Base-by-base conservation (phyloP, 1,139 yeast species). In the Suhomyces anneliseae region DNA sequence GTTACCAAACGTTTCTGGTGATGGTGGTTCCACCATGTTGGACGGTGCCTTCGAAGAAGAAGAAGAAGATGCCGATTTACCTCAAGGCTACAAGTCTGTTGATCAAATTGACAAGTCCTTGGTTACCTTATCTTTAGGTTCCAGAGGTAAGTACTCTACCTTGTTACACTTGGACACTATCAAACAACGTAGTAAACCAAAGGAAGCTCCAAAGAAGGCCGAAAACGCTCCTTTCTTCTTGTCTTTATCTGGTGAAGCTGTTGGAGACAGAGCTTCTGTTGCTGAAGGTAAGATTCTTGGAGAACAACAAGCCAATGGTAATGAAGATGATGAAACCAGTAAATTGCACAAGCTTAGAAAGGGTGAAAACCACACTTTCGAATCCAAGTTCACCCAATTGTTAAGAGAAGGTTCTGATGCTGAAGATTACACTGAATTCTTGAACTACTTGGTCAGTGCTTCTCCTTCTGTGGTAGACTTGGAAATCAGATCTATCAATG, bases 151-250 rank as follows among this genome's bases (percentile, higher is more conserved):
- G 63, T 87, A 87, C 72, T 82, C 79, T 53, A 90, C 96, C 3
- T 70, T 95, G 44, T 69, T 89, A 40, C 86, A 93, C 61, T 70
- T 95, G 57, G 98, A 95, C 57, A 81, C 84, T 6, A 92, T 95
- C 56, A 89, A 83, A 59, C 82, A 81, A 62, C 81, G 98, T 58
- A 90, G 90, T 61, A 93, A 89, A 66, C 97, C 99, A 8, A 84
- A 74, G 50, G 97, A 90, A 60, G 87, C 95, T 0, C 89, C 95
- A 27, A 88, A 88, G 72, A 90, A 85, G 55, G 92, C 97, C 2
- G 87, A 86, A 55, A 79, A 82, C 52, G 82, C 90, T 0, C 98
- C 99, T 8, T 95, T 95, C 68, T 81, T 81, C 66, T 72, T 95
- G 51, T 81, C 83, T 42, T 69, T 85, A 33, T 64, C 80, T 4